Evolutionary conservation across 305 asterid genomes (phyloP), one percentile per base, ranked within the genome.

Genomic region (Fraxinus dipetala): DNA sequence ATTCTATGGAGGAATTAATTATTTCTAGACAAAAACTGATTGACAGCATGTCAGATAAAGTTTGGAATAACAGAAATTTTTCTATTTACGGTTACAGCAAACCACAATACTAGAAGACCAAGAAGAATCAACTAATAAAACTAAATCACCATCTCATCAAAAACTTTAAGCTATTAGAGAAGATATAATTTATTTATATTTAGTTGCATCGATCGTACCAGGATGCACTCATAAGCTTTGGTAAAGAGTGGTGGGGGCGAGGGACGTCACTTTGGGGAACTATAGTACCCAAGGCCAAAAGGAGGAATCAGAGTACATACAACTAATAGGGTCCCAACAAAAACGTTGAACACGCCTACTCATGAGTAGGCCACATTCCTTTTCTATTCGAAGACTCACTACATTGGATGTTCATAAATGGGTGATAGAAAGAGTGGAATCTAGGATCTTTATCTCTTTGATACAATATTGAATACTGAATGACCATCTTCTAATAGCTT

Each of bases 101-200:
- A 67, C 69, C 69, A 20, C 30, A 43, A 28, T 65, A 72, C 78
- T 31, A 24, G 74, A 77, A 73, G 51, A 82, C 59, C 61, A 59
- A 82, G 65, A 75, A 45, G 32, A 28, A 40, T 65, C 34, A 65
- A 65, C 73, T 1, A 65, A 26, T 26, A 26, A 65, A 65, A 11
- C 35, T 26, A 24, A 24, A 65, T 63, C 26, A 56, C 30, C 30
- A 20, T 59, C 14, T 59, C 70, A 59, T 59, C 70, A 8, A 59
- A 59, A 59, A 59, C 70, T 20, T 59, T 20, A 59, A 20, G 70
- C 70, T 59, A 59, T 20, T 59, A 22, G 30, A 59, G 31, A 59
- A 20, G 70, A 59, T 22, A 20, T 7, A 22, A 59, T 59, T 59
- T 59, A 59, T 22, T 59, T 59, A 22, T 59, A 59, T 59, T 8